Base-by-base conservation (phyloP, 2,329 filamentous ascomycete genomes). In the Teratosphaeria zuluensis region DNA sequence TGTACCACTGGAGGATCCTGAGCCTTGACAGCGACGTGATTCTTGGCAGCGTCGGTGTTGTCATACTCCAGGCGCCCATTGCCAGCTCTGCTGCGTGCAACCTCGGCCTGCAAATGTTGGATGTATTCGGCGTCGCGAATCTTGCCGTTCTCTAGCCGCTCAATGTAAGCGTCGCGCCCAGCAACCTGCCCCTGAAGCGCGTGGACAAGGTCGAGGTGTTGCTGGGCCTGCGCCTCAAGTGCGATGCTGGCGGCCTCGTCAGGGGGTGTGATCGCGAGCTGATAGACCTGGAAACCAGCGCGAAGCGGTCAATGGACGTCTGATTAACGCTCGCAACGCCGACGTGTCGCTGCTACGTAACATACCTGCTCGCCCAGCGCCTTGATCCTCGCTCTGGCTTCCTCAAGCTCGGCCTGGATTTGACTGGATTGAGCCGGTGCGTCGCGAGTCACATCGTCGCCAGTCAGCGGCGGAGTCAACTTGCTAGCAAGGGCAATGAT, bases 191-290 rank as follows among this genome's bases (percentile, higher is more conserved):
- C 46, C 57, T 64, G 58, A 14, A 61, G 58, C 14, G 58, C 61
- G 21, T 61, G 56, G 9, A 64, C 56, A 55, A 64, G 56, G 11
- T 32, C 21, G 24, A 63, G 53, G 8, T 60, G 57, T 7, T 52
- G 53, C 33, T 58, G 53, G 11, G 63, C 63, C 54, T 64, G 63
- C 14, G 61, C 58, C 56, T 64, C 63, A 14, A 63, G 58, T 4
- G 58, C 61, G n/a, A 59, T 48, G 9, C 54, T 16, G 6, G 56
- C 55, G 33, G 53, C 55, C 19, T 56, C 55, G 38, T 62, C 58
- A 6, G 56, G 56, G 12, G 28, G 51, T 52, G 51, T 11, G 21
- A 52, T 52, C 12, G 51, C 51, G 51, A 52, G 51, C 21, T 52
- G 14, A 19, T 21, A 24, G 28, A 24, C 21, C 51, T 52, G 21